Conservation (phyloP, 805 yeast species). For the Starmerella davenportii region DNA sequence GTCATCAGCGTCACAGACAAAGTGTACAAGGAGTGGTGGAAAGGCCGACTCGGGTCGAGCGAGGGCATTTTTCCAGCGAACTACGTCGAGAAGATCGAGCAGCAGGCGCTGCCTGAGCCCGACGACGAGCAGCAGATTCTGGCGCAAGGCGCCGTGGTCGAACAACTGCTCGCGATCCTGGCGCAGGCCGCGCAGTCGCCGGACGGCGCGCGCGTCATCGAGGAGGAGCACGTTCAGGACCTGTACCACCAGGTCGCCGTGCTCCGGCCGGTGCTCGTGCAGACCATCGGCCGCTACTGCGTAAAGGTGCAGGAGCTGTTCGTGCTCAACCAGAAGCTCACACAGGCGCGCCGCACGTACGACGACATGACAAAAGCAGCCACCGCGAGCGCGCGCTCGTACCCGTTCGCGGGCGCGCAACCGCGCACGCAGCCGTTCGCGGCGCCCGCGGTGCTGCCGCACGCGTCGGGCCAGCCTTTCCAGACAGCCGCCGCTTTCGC, state of each 20-base stretch:
- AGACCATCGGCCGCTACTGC: slow-evolving; percentile 59
- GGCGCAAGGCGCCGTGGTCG: slow-evolving; percentile 42
- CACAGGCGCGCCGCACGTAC: slow-evolving; percentile 49
- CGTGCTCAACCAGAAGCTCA: slow-evolving; percentile 51
- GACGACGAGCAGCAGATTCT: slow-evolving; percentile 36
- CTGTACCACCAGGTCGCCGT: slow-evolving; percentile 58
- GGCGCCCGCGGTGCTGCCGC: too few relatives aligned
- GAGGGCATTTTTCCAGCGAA: slow-evolving; percentile 84
- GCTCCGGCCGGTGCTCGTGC: slow-evolving; percentile 55
- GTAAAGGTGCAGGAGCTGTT: slow-evolving; percentile 60
- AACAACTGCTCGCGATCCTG: slow-evolving; percentile 44
- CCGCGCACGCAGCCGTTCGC: too few relatives aligned
- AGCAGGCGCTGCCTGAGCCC: slow-evolving; percentile 1
- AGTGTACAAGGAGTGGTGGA: slow-evolving; percentile 90
- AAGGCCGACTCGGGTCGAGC: slow-evolving; percentile 65
- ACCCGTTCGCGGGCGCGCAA: too few relatives aligned
- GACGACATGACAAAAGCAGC: slow-evolving; percentile 48
- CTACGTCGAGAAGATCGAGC: slow-evolving; percentile 35
- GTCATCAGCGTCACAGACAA: slow-evolving; percentile 70
- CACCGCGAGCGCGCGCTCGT: not conserved
- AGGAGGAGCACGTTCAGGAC: slow-evolving; percentile 49
- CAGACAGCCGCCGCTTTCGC: too few relatives aligned
- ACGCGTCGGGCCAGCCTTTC: too few relatives aligned
- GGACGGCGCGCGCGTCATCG: slow-evolving; percentile 25
- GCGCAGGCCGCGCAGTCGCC: slow-evolving; percentile 23